Evolutionary conservation across 1,284 basidiomycete genomes (phyloP).

Genomic region (Austroboletus rostrupii): DNA sequence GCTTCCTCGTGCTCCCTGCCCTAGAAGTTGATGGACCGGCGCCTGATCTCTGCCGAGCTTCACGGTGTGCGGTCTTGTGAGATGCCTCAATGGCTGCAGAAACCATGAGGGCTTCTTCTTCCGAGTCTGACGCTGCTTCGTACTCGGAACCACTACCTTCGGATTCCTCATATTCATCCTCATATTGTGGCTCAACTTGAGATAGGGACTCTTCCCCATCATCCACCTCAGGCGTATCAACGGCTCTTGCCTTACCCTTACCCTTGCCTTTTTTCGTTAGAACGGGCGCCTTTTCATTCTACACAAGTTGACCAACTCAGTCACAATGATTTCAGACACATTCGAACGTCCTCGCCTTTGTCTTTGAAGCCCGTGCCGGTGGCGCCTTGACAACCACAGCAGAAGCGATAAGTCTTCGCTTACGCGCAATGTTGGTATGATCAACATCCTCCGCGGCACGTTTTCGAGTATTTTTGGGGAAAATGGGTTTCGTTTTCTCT

Average conservation of each 20-base stretch:
- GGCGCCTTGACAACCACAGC: slow-evolving; percentile 49
- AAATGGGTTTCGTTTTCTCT: slow-evolving; percentile 6
- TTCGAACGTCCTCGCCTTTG: slow-evolving; percentile 33
- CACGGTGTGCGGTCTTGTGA: slow-evolving; percentile 36
- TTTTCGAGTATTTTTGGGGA: slow-evolving; percentile 26
- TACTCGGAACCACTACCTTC: slow-evolving; percentile 60
- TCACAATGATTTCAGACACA: slow-evolving; percentile 1
- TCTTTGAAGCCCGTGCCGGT: slow-evolving; percentile 23
- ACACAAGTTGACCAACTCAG: slow-evolving; percentile 12
- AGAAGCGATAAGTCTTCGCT: slow-evolving; percentile 42
- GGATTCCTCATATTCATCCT: slow-evolving; percentile 44
- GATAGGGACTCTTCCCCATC: slow-evolving; percentile 32
- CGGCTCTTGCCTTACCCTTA: slow-evolving; percentile 32
- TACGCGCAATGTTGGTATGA: slow-evolving; percentile 27
- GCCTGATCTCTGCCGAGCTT: slow-evolving; percentile 38
- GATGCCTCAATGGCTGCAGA: slow-evolving; percentile 55
- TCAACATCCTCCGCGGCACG: slow-evolving; percentile 30
- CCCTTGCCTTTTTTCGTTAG: slow-evolving; percentile 40
- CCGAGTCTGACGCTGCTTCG: slow-evolving; percentile 27
- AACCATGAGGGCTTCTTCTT: slow-evolving; percentile 53
- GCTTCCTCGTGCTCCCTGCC: slow-evolving; percentile 29
- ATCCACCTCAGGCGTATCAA: slow-evolving; percentile 26
- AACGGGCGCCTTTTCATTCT: slow-evolving; percentile 10
- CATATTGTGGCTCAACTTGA: slow-evolving; percentile 39
- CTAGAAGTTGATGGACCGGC: slow-evolving; percentile 38